Base-by-base conservation (phyloP, 805 yeast genomes). In the Wickerhamomyces ciferrii region DNA sequence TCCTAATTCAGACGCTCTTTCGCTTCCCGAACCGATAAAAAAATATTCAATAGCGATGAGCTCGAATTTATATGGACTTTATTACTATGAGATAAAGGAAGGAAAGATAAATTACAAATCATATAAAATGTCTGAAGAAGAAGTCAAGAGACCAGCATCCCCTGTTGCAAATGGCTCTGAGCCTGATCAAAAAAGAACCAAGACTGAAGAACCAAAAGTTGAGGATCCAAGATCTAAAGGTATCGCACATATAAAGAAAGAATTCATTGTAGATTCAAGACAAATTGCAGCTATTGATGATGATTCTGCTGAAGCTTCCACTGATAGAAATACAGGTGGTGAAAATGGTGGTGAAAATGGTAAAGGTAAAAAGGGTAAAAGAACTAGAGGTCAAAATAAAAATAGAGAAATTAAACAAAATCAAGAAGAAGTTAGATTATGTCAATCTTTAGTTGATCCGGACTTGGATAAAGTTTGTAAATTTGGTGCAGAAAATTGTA, bases 311-410 rank as follows among this genome's bases (percentile, higher is more conserved):
- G 76, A 71, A 45, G 65, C 67, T 8, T 67, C 73, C 2, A 59
- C 63, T 20, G 74, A 67, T 24, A 61, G 73, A 47, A 37, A 37
- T 21, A 67, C 70, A 27, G 11, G 21, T 14, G 61, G 54, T 17
- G 67, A 70, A 27, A 27, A 37, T 14, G 61, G 54, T 17, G 65
- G 65, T 32, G 68, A 62, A 9, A 78, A 72, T 40, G 75, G 68
- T 21, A 76, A 73, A 11, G 76, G 68, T 27, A 70, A 69, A 45
- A 63, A 67, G 48, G 68, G 69, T 35, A 70, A 74, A 55, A 83
- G 77, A 59, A 69, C 70, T 43, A 71, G 88, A 49, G 96, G 96
- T 0, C 96, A 89, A 67, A 89, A 89, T 65, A 88, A 89, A 63
- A 79, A 79, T 48, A 74, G 97, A 57, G 91, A 86, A 52, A 72